Conservation (phyloP, 2,329 filamentous ascomycete species). For the Penicillium psychrosexuale region DNA sequence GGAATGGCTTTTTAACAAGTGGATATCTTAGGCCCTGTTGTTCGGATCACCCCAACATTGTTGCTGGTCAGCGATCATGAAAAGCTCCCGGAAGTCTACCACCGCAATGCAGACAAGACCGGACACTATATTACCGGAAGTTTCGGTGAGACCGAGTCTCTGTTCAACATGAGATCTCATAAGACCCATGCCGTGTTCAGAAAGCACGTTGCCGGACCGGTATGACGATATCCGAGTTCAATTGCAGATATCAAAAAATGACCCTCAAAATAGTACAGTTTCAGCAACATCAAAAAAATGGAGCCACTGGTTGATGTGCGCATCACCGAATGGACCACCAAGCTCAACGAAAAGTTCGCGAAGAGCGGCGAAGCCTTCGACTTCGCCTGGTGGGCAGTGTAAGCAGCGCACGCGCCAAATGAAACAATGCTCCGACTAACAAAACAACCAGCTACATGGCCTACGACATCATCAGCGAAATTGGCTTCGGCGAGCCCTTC, state of each 20-base stretch:
- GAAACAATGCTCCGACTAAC: not conserved
- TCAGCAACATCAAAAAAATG: conserved; percentile 58
- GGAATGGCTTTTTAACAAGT: not conserved
- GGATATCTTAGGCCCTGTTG: conserved; percentile 46
- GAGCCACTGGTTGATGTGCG: conserved; percentile 55
- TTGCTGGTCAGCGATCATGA: conserved; percentile 54
- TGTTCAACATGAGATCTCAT: conserved; percentile 59
- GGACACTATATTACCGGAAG: conserved; percentile 58
- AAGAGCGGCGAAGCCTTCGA: conserved; percentile 49
- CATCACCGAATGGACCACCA: conserved; percentile 51
- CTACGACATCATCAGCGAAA: conserved; percentile 57
- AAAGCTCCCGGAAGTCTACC: conserved; percentile 57
- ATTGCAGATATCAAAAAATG: not conserved
- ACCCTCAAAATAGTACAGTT: conserved; percentile 45
- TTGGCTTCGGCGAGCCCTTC: conserved; percentile 56
- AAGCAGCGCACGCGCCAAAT: conserved; percentile 12
- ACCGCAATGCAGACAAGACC: conserved; percentile 55
- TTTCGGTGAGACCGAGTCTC: conserved; percentile 54
- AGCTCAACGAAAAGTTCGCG: conserved; percentile 49
- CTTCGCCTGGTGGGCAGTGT: conserved; percentile 55
- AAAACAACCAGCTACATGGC: conserved; percentile 45
- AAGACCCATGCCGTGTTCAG: conserved; percentile 52
- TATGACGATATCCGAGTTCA: conserved; percentile 17
- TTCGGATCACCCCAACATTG: conserved; percentile 54
- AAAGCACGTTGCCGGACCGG: conserved; percentile 53